Conservation (phyloP, 2,329 filamentous ascomycete species). For the Calonectria fujianensis region DNA sequence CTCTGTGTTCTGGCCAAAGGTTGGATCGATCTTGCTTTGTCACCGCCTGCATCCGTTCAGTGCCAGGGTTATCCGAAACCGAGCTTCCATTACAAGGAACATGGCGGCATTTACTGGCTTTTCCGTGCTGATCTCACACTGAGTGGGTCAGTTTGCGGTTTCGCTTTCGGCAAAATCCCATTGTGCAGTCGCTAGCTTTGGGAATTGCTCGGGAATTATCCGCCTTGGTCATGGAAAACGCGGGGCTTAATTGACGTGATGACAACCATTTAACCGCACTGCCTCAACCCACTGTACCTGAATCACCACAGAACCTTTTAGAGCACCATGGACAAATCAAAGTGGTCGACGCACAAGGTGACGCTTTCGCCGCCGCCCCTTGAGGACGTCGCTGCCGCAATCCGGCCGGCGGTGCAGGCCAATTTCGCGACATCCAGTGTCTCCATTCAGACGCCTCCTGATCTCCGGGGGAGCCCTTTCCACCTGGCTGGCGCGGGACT, state of each 20-base stretch:
- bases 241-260: slow-evolving; percentile 9
- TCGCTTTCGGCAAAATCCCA: neutral
- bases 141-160: slow-evolving; percentile 1
- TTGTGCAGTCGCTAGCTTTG: neutral
- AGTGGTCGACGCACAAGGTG: slow-evolving; percentile 32
- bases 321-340: slow-evolving; percentile 10
- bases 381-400: slow-evolving; percentile 49
- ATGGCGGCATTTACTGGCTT: neutral
- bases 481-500: slow-evolving; percentile 63
- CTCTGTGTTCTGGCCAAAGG: neutral
- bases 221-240: neutral
- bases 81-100: neutral
- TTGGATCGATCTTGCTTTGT: neutral
- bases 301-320: neutral
- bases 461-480: slow-evolving; percentile 62
- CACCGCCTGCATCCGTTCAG: neutral
- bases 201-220: neutral
- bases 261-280: neutral
- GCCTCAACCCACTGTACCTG: neutral
- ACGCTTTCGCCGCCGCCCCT: slow-evolving; percentile 53
- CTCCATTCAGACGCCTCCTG: slow-evolving; percentile 57
- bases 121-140: neutral
- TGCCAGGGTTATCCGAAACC: neutral
- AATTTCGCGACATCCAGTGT: slow-evolving; percentile 53
- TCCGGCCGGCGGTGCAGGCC: slow-evolving; percentile 46